Evolutionary conservation across 192 early-diverging fungal genomes (phyloP), one percentile per base, ranked within the genome.

Genomic region (Obelidium mucronatum): DNA sequence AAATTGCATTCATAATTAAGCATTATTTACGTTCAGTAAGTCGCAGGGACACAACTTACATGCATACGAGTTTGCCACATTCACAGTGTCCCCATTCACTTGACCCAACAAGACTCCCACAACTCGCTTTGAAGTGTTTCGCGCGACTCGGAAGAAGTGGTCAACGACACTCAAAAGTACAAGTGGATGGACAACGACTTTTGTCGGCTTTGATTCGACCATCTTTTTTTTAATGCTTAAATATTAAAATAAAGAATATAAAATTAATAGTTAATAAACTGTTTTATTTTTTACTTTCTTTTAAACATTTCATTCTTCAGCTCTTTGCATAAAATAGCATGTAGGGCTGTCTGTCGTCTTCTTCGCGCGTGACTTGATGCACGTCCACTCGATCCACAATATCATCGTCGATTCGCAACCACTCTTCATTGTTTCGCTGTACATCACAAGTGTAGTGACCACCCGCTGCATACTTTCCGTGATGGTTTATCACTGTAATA

Each of bases 391-490:
- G 70, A 15, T 78, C 80, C 53, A 99, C 93, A 36, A 84, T 88
- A 22, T 91, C 91, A 78, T 99, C 98, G 79, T 99, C 97, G 48
- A 98, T 91, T 52, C 91, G 92, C 59, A 96, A 87, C 98, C 98
- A 99, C 56, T 79, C 79, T 28, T 81, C 81, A 68, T 91, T 85
- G 44, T 86, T 80, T 60, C 92, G 85, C 63, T 85, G 74, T 4
- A 99, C 86, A 83, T 97, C 94, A 84, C 94, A 96, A 2, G 98
- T 99, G 82, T 99, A 99, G 76, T 99, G 98, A 6, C 98, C 98
- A 37, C 95, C 96, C 17, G 85, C 90, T 22, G 95, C 93, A 31
- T 86, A 85, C 55, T 81, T 80, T 2, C 98, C 97, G 79, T 98
- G 98, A 83, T 99, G 98, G 79, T 98, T 95, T 5, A 99, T 94